Base-by-base conservation (phyloP, 2,329 filamentous ascomycete species). In the Helminthosporium solani region DNA sequence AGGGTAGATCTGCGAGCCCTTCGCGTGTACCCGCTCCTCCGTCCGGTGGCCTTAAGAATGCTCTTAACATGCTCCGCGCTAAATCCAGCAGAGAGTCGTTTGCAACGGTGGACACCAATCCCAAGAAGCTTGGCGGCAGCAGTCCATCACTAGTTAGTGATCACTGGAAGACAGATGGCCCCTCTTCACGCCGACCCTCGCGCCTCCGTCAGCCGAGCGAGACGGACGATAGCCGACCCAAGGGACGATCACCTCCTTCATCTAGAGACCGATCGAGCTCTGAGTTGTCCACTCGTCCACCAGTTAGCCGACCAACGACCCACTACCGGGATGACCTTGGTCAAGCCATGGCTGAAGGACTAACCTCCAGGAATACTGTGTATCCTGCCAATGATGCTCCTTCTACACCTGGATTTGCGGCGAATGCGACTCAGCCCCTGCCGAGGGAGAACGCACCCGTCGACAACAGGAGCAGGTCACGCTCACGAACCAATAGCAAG, bases 81-180 rank as follows among this genome's bases (percentile, higher is more conserved):
- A 88, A 87, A 68, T 79, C 83, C 3, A 90, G 87, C 63, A 77
- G 79, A 16, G 83, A 85, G 12, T 87, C 86, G 2, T 71, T 90
- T 20, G 73, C 77, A 20, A 78, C 75, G 38, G 73, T 73, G 34
- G 60, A 63, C 14, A 49, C 40, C 27, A 49, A 53, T n/a, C 44
- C 33, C 27, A 86, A 83, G 67, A 79, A 84, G 64, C 75, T 85
- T 9, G 83, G 70, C 54, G 66, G 57, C 25, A 70, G 64, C 51
- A 72, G 56, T 37, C 60, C 67, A 14, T 70, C 68, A 14, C 47
- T 71, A 15, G 58, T 53, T 7, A 40, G 49, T 27, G 67, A 66
- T n/a, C 52, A 57, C n/a, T 58, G 56, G 59, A 52, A 52, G 40
- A 40, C 60, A 30, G 62, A 69, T n/a, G 52, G 56, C 38, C 56